Percentiles rank a stretch among this genome's conserved stretches.
phyloP scores from a whole-genome alignment of 108 stramenopile species.

The Nitzschia sp. region DNA sequence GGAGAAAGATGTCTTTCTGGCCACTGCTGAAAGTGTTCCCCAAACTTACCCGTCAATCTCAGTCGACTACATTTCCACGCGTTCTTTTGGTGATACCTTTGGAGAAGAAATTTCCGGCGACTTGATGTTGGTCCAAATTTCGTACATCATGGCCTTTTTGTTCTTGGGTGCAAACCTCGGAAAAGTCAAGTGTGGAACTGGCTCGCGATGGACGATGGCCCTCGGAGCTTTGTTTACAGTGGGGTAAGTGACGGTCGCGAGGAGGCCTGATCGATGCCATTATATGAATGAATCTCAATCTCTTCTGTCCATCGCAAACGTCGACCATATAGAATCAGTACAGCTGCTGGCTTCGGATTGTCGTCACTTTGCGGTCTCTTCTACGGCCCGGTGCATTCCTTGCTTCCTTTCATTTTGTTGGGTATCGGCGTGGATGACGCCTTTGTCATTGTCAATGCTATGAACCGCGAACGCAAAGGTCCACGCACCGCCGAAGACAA shows the following conservation, averaged over 20 bases:
- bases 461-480: constrained; percentile 63
- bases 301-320: background rate
- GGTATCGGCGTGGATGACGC: constrained; percentile 88
- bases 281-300: background rate
- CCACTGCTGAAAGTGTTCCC: constrained; percentile 4
- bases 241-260: constrained; percentile 21
- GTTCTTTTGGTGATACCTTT: constrained; percentile 77
- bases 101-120: constrained; percentile 66
- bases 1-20: constrained; percentile 55
- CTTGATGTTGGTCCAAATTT: constrained; percentile 46
- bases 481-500: constrained; percentile 50
- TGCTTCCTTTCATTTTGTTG: constrained; percentile 82
- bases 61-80: constrained; percentile 53
- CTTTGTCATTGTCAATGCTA: constrained; percentile 82
- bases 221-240: constrained; percentile 52
- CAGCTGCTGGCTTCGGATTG: constrained; percentile 73
- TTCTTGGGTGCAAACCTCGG: constrained; percentile 63
- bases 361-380: constrained; percentile 62
- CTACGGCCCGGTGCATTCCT: constrained; percentile 76
- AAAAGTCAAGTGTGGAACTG: constrained; percentile 50
- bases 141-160: constrained; percentile 58
- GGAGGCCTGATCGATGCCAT: background rate
- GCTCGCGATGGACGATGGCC: constrained; percentile 64
- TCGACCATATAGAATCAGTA: constrained; percentile 36
- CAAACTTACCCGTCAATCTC: constrained; percentile 7